phyloP scores from a whole-genome alignment of 768 basidiomycete species.

The Suillus fuscotomentosus region DNA sequence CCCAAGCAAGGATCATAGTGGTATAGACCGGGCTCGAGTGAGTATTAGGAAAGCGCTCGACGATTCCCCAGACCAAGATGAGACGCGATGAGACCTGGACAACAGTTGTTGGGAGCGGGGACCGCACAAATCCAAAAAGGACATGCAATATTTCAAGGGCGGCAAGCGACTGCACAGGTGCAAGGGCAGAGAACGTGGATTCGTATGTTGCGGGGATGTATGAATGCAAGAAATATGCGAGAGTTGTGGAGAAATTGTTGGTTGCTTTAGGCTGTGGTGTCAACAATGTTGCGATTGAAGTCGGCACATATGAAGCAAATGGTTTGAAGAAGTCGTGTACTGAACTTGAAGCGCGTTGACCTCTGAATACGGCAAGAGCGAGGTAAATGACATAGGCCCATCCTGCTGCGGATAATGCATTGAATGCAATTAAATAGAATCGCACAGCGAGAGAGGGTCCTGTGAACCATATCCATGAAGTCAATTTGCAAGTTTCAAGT shows the following conservation, averaged over 20 bases:
- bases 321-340: constrained; percentile 39
- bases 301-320: constrained; percentile 22
- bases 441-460: constrained; percentile 1
- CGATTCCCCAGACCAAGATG: constrained; percentile 84
- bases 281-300: constrained; percentile 12
- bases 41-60: constrained; percentile 37
- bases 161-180: constrained; percentile 82
- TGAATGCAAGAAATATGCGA: constrained; percentile 31
- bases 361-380: constrained; percentile 46
- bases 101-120: constrained; percentile 68
- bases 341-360: background rate
- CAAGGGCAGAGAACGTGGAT: constrained; percentile 56
- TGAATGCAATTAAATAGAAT: constrained; percentile 76
- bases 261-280: constrained; percentile 18
- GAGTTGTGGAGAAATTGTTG: constrained; percentile 35
- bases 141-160: constrained; percentile 83
- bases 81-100: constrained; percentile 83
- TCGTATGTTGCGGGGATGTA: constrained; percentile 48
- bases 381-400: constrained; percentile 72
- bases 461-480: background rate
- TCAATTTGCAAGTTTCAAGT: background rate
- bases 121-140: constrained; percentile 74
- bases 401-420: constrained; percentile 66
- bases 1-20: constrained; percentile 93
- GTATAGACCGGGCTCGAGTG: constrained; percentile 78